phyloP scores from a whole-genome alignment of 345 rosid species.

The Populus tremula region DNA sequence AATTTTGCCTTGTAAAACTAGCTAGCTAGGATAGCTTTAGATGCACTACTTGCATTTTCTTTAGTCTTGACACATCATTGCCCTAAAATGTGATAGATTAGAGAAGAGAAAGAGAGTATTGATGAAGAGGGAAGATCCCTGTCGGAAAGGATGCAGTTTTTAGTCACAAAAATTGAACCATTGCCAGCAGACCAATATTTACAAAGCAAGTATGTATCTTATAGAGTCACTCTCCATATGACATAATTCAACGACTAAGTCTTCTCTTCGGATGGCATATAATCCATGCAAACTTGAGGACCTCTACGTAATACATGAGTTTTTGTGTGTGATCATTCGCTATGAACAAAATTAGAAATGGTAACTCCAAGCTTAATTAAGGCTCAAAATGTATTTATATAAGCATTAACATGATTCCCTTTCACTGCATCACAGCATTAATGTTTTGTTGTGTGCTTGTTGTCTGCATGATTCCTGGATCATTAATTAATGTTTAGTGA shows the following conservation, averaged over 20 bases:
- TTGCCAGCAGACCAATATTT: slow-evolving; percentile 2
- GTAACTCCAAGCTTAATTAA: background rate
- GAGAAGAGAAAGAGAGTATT: background rate
- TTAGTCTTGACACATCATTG: background rate
- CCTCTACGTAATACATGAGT: background rate
- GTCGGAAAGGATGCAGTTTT: background rate
- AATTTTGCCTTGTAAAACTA: background rate
- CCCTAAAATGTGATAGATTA: background rate
- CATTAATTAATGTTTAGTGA: background rate
- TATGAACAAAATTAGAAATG: too few species aligned
- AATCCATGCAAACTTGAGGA: background rate
- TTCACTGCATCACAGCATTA: too few species aligned
- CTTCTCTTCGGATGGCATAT: background rate
- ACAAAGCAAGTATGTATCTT: background rate
- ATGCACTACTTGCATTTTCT: background rate
- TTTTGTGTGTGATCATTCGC: background rate
- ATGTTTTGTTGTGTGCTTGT: background rate
- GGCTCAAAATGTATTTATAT: background rate
- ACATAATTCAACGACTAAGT: background rate
- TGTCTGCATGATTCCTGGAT: background rate
- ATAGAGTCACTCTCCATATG: background rate
- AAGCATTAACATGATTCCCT: too few species aligned
- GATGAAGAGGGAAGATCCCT: background rate
- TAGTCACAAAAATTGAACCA: background rate
- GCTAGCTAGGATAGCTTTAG: background rate